Evolutionary conservation across 163 green algal species (phyloP).

Genomic region (Volvox carteri): DNA sequence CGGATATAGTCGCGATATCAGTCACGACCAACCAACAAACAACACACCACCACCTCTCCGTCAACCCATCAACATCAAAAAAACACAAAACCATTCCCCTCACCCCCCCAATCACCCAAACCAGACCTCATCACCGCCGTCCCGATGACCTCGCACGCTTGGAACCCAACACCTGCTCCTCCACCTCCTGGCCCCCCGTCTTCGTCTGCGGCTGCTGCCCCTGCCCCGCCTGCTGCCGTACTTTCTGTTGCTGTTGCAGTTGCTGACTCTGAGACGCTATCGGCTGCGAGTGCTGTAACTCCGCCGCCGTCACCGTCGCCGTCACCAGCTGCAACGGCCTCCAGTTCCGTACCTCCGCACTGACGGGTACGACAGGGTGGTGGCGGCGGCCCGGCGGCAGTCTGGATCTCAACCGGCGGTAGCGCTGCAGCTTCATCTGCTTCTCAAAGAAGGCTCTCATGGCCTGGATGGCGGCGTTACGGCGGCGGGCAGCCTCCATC

Average conservation of each 20-base stretch:
- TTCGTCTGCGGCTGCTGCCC: neutral
- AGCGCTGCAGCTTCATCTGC: conserved; percentile 8
- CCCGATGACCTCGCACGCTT: too few relatives aligned
- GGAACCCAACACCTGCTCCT: too few relatives aligned
- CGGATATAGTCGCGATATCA: too few relatives aligned
- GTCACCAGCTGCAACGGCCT: neutral
- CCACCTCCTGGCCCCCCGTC: too few relatives aligned
- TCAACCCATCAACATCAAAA: too few relatives aligned
- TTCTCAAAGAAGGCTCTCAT: conserved; percentile 11
- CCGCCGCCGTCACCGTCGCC: too few relatives aligned
- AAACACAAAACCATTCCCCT: too few relatives aligned
- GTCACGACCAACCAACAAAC: too few relatives aligned
- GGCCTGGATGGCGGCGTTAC: neutral
- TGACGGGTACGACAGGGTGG: conserved; percentile 17
- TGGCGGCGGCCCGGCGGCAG: conserved; percentile 47
- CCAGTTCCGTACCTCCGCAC: neutral
- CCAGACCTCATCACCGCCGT: too few relatives aligned
- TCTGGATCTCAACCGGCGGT: neutral
- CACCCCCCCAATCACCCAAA: too few relatives aligned
- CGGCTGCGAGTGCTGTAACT: neutral
- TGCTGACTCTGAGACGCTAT: neutral
- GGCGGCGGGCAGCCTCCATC: conserved; percentile 17
- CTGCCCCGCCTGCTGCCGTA: neutral
- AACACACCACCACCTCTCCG: too few relatives aligned
- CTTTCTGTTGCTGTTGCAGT: neutral